Evolutionary conservation across 2,329 filamentous ascomycete genomes (phyloP).

Genomic region (Hymenoscyphus scutula): DNA sequence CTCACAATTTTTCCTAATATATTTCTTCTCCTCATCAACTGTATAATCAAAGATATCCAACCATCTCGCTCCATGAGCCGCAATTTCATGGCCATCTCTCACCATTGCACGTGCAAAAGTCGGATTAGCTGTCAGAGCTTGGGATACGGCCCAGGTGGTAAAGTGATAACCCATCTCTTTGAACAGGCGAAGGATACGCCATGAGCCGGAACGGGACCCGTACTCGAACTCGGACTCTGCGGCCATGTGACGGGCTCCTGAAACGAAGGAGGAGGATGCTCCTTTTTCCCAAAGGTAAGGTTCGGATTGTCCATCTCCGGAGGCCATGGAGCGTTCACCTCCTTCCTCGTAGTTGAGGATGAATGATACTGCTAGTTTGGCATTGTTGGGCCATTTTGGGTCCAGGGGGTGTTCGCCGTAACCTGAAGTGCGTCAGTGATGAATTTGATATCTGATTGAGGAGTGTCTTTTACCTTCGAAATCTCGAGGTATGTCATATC

Average conservation of each 20-base stretch:
- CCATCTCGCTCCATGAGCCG: conserved; percentile 43
- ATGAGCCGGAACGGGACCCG: conserved; percentile 36
- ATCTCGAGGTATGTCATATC: conserved; percentile 25
- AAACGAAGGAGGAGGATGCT: conserved; percentile 16
- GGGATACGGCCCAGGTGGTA: conserved; percentile 41
- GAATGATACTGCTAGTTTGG: conserved; percentile 33
- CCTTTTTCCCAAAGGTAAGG: conserved; percentile 40
- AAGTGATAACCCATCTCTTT: conserved; percentile 42
- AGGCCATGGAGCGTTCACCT: conserved; percentile 23
- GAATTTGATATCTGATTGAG: background rate
- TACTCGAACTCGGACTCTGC: conserved; percentile 38
- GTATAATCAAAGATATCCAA: conserved; percentile 41
- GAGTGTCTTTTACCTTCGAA: conserved; percentile 20
- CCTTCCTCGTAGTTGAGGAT: conserved; percentile 30
- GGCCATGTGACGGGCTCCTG: conserved; percentile 27
- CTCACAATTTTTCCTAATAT: conserved; percentile 37
- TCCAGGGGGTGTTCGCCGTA: conserved; percentile 28
- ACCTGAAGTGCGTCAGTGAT: conserved; percentile 12
- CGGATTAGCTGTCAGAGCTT: conserved; percentile 41
- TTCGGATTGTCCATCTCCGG: conserved; percentile 31
- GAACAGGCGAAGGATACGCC: conserved; percentile 42
- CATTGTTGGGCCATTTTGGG: conserved; percentile 35
- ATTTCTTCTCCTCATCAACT: conserved; percentile 38
- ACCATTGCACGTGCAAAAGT: conserved; percentile 41
- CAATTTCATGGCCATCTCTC: conserved; percentile 42